phyloP scores from a whole-genome alignment of 352 stramenopile species.

The Thraustochytrium sp. region DNA sequence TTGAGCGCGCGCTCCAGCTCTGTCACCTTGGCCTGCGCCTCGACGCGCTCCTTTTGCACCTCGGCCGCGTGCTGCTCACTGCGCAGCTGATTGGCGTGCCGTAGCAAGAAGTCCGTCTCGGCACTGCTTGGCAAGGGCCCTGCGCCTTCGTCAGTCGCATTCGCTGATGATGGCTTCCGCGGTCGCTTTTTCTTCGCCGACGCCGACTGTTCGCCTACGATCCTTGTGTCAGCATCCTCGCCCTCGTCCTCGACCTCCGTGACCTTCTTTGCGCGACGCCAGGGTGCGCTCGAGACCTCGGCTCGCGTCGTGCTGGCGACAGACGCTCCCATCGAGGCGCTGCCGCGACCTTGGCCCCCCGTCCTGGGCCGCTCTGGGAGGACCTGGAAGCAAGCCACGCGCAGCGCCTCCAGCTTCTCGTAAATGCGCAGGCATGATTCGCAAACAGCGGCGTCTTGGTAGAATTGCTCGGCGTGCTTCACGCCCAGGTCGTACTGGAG shows the following conservation, averaged over 20 bases:
- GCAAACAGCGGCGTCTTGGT: slow-evolving; percentile 5
- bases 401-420: not conserved
- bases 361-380: not conserved
- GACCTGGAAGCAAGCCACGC: not conserved
- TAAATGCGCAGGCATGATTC: not conserved
- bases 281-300: no score
- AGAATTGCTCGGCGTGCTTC: slow-evolving; percentile 29
- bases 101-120: slow-evolving; percentile 26
- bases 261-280: no score
- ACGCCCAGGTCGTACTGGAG: slow-evolving; percentile 30
- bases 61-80: not conserved
- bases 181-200: no score
- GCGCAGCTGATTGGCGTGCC: not conserved
- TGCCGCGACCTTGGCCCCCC: not conserved
- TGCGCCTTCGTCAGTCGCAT: not conserved
- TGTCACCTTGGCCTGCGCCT: not conserved
- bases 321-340: no score
- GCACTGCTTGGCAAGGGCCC: not conserved
- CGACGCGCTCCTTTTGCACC: not conserved
- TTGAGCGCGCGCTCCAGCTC: not conserved
- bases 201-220: no score
- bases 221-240: no score
- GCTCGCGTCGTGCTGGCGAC: no score
- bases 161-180: not conserved
- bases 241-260: no score